phyloP scores from a whole-genome alignment of 805 yeast genomes.

The Saccharomycopsis sp. region DNA sequence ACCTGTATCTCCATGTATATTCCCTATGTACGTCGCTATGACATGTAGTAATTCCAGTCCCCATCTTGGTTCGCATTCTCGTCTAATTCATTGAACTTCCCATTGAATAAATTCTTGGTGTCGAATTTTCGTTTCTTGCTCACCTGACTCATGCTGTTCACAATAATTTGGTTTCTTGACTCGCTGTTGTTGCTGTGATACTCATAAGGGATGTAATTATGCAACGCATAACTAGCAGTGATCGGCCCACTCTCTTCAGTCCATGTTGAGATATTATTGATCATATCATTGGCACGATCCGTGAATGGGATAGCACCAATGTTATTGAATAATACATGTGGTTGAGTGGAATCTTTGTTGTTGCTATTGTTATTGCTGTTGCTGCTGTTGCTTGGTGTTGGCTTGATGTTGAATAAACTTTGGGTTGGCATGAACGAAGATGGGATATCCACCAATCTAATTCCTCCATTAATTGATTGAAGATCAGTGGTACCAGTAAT shows the following conservation, averaged over 20 bases:
- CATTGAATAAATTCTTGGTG: slow-evolving; percentile 14
- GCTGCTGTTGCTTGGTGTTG: background rate
- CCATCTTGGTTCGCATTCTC: background rate
- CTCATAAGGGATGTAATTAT: slow-evolving; percentile 15
- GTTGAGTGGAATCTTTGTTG: background rate
- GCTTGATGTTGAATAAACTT: background rate
- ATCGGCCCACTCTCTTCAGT: slow-evolving; percentile 40
- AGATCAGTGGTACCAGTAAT: too few species aligned
- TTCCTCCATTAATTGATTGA: too few species aligned
- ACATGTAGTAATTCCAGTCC: background rate
- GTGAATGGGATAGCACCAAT: slow-evolving; percentile 24
- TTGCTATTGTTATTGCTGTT: background rate
- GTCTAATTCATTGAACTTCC: slow-evolving; percentile 3
- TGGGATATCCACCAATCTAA: too few species aligned
- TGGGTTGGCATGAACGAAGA: background rate
- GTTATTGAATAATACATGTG: slow-evolving; percentile 7
- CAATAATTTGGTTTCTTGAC: background rate
- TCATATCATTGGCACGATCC: slow-evolving; percentile 52
- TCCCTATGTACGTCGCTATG: background rate
- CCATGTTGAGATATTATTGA: slow-evolving; percentile 55
- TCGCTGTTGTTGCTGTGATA: slow-evolving; percentile 22
- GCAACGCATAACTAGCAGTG: slow-evolving; percentile 22
- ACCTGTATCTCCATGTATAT: too few species aligned
- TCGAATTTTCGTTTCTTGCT: slow-evolving; percentile 14
- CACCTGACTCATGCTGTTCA: background rate